Evolutionary conservation across 1,139 yeast species (phyloP).

Genomic region (Pichia sp.): DNA sequence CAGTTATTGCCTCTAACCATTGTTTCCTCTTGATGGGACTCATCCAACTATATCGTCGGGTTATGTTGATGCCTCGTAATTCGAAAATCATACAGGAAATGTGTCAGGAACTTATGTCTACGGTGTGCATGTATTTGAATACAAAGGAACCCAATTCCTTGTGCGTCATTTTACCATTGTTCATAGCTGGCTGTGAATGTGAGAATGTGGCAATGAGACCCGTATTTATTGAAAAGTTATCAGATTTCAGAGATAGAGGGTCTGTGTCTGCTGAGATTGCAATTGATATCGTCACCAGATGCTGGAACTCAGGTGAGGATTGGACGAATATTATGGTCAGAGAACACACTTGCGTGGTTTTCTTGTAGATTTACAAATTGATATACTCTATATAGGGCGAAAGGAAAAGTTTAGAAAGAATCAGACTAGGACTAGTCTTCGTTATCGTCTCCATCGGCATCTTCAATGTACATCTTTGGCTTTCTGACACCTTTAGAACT

Average conservation of each 20-base stretch:
- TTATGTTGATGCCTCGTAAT: conserved; percentile 39
- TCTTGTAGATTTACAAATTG: conserved; percentile 28
- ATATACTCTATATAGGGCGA: neutral
- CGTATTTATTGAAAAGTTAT: conserved; percentile 35
- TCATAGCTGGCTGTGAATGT: conserved; percentile 57
- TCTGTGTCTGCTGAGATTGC: conserved; percentile 44
- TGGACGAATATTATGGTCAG: conserved; percentile 48
- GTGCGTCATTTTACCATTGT: conserved; percentile 48
- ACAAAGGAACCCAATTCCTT: conserved; percentile 45
- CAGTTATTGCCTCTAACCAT: conserved; percentile 46
- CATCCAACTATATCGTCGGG: conserved; percentile 50
- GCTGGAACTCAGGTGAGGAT: conserved; percentile 51
- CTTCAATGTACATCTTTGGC: conserved; percentile 20
- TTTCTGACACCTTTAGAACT: conserved; percentile 13
- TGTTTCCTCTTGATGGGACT: conserved; percentile 51
- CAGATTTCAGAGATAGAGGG: conserved; percentile 36
- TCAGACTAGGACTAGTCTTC: too few relatives aligned
- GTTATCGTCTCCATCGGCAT: conserved; percentile 14
- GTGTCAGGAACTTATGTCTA: conserved; percentile 34
- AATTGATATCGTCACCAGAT: conserved; percentile 40
- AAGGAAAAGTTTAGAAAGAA: too few relatives aligned
- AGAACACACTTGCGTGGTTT: conserved; percentile 41
- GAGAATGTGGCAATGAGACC: conserved; percentile 30
- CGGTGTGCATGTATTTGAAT: conserved; percentile 34
- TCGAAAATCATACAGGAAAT: conserved; percentile 42